Base-by-base conservation (phyloP, 1,139 yeast species). In the Candida glucosophila region DNA sequence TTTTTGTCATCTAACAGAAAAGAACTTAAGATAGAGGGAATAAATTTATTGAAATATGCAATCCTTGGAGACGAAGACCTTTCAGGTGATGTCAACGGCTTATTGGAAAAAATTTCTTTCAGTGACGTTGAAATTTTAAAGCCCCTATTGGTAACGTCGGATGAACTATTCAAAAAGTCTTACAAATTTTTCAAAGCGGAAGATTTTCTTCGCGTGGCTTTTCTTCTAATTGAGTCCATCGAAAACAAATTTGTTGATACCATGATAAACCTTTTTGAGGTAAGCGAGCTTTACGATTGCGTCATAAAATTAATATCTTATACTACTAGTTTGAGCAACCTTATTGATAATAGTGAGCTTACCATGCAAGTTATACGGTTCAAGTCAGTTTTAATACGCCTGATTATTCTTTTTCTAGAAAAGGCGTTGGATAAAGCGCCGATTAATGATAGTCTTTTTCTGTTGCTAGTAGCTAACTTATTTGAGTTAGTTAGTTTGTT, bases 11-110 rank as follows among this genome's bases (percentile, higher is more conserved):
- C 67, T 1, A 35, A 46, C 8, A 49, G 51, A 27, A 41, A 44
- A 4, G 49, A 45, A 7, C 33, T 48, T 20, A 39, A 54, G 4
- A 37, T 31, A 2, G 67, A 60, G 35, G 71, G 70, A 2, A 42
- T 64, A 2, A 49, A 46, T 26, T 40, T 61, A 14, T 46, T 63
- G 21, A 56, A 52, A 23, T 57, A 51, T 39, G 68, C 70, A 2
- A 50, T 64, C 4, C 43, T 57, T 25, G 56, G 54, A 1, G 53
- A 55, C 17, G 69, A 63, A 32, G 55, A 49, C 9, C 35, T 59
- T 14, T 43, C 62, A 1, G 21, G 30, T 2, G 55, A 50, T 20
- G 35, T 56, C 2, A 40, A 37, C 16, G 28, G 26, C 0, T 36
- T 47, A 9, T 35, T 61, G 6, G 40, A 39, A 19, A 42, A 35